A percentile compares a stretch with the other conserved stretches of the same genome.
phyloP scores from a whole-genome alignment of 345 rosid genomes.

The Murraya koenigii region DNA sequence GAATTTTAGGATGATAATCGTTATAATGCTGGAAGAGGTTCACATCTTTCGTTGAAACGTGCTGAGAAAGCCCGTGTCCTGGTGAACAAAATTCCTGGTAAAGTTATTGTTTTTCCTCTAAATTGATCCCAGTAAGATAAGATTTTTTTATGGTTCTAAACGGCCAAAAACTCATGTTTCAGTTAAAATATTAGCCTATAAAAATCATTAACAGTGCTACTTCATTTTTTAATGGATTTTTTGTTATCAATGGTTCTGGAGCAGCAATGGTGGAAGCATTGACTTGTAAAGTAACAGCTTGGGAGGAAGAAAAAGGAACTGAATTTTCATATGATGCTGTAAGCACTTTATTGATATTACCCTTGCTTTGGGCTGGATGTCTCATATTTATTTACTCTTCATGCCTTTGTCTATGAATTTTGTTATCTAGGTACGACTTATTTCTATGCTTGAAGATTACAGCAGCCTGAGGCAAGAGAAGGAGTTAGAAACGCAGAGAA shows the following conservation, averaged over 20 bases:
- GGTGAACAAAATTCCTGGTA: constrained; percentile 75
- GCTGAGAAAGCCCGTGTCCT: constrained; percentile 71
- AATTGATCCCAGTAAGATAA: background rate
- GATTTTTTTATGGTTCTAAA: background rate
- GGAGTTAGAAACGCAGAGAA: constrained; percentile 58
- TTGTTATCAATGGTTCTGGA: constrained; percentile 19
- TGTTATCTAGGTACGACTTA: constrained; percentile 47
- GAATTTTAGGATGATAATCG: constrained; percentile 62
- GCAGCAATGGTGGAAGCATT: constrained; percentile 62
- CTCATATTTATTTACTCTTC: background rate
- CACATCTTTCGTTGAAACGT: constrained; percentile 66
- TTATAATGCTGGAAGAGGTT: constrained; percentile 73
- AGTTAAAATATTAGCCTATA: no score
- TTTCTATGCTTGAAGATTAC: constrained; percentile 61
- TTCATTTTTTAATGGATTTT: background rate
- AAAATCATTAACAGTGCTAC: no score
- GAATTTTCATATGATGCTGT: constrained; percentile 76
- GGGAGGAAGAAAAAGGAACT: constrained; percentile 69
- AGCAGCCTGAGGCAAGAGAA: constrained; percentile 47
- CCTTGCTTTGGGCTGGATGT: background rate
- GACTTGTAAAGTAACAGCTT: constrained; percentile 44
- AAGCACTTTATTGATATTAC: constrained; percentile 29
- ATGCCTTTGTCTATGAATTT: background rate
- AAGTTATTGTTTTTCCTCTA: constrained; percentile 8
- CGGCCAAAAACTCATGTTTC: no score